These are phyloP conservation scores for Herpetomonas samuelpessoai DNA, from an alignment of 208 protist genomes.

Conservation along the genomic window DNA sequence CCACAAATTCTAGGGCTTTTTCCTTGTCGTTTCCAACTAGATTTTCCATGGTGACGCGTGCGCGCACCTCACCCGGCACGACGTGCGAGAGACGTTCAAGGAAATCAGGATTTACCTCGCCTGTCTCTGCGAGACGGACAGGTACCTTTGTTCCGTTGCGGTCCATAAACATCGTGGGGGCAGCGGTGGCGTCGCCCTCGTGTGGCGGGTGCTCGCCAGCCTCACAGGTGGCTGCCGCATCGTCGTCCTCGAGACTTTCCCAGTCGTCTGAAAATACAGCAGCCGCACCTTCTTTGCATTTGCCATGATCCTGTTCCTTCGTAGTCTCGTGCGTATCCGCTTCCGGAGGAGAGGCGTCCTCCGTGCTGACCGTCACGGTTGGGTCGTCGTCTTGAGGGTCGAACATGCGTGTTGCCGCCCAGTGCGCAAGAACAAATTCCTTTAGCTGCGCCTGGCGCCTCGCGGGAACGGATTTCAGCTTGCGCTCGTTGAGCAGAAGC, in stretches of 20 bases:
- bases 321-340: too few species aligned
- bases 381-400: constrained; percentile 15
- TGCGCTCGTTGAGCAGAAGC: constrained; percentile 13
- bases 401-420: constrained; percentile 21
- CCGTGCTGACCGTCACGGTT: constrained; percentile 4
- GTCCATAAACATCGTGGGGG: not conserved
- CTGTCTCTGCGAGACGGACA: not conserved
- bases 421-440: constrained; percentile 23
- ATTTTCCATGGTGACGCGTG: constrained; percentile 12
- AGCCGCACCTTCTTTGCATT: not conserved
- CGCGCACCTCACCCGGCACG: constrained; percentile 23
- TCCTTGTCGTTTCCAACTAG: constrained; percentile 20
- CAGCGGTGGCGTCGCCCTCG: not conserved
- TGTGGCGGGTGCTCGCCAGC: not conserved
- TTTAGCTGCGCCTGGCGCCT: constrained; percentile 16
- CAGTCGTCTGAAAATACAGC: not conserved
- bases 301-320: too few species aligned
- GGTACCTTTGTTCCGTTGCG: not conserved
- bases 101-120: constrained; percentile 13
- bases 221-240: not conserved
- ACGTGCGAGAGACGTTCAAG: constrained; percentile 16
- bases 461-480: constrained; percentile 17
- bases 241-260: not conserved
- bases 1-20: constrained; percentile 28
- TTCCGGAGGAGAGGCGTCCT: not conserved